phyloP scores from a whole-genome alignment of 352 stramenopile species.

The Vaucheria bursata region DNA sequence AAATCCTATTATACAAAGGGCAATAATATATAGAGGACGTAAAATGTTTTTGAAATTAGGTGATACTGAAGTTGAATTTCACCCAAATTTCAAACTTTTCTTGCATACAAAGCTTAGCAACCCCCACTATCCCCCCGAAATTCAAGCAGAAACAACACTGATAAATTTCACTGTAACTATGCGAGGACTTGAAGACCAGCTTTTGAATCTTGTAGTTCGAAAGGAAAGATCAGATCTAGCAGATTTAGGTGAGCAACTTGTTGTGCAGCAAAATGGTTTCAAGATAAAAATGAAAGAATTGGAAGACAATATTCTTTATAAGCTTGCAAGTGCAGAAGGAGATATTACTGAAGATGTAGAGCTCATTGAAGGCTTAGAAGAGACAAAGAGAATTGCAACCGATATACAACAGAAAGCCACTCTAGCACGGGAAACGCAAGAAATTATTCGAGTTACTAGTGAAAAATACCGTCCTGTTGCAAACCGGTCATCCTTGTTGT shows the following conservation, averaged over 20 bases:
- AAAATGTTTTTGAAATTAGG: slow-evolving; percentile 87
- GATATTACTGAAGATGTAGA: slow-evolving; percentile 95
- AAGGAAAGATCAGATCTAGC: not conserved
- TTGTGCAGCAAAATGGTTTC: slow-evolving; percentile 85
- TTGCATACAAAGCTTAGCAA: not conserved
- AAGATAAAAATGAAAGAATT: slow-evolving; percentile 92
- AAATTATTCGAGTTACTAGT: slow-evolving; percentile 74
- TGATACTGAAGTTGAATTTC: slow-evolving; percentile 61
- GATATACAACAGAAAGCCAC: slow-evolving; percentile 82
- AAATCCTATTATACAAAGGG: slow-evolving; percentile 81
- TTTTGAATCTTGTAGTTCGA: not conserved
- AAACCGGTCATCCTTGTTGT: slow-evolving; percentile 78
- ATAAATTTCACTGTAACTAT: not conserved
- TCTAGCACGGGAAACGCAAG: slow-evolving; percentile 76
- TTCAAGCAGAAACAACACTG: not conserved
- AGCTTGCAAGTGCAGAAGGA: slow-evolving; percentile 80
- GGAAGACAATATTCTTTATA: slow-evolving; percentile 85
- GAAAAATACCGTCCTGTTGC: slow-evolving; percentile 89
- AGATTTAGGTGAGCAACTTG: slow-evolving; percentile 67
- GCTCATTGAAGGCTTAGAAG: slow-evolving; percentile 85
- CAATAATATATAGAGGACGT: slow-evolving; percentile 77
- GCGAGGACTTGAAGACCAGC: not conserved
- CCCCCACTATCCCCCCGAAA: not conserved
- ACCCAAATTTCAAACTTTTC: slow-evolving; percentile 1
- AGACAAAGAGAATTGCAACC: slow-evolving; percentile 83